phyloP scores from a whole-genome alignment of 192 early-diverging fungal species.

The Podila minutissima region DNA sequence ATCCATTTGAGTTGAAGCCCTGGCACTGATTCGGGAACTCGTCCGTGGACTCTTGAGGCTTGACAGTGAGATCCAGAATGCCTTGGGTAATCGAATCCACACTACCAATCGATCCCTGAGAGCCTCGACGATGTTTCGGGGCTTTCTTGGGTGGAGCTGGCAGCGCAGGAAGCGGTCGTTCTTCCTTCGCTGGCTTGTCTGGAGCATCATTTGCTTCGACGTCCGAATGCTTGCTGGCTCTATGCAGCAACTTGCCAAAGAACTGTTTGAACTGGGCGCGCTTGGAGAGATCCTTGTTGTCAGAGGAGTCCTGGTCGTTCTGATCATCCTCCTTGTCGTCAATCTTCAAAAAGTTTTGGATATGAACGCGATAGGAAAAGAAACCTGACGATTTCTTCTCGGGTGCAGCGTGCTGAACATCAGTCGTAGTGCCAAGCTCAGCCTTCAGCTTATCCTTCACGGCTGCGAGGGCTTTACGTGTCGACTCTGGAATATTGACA shows the following conservation, averaged over 20 bases:
- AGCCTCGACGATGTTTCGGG: not conserved
- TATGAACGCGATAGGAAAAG: constrained; percentile 27
- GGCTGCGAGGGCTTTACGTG: constrained; percentile 9
- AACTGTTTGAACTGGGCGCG: not conserved
- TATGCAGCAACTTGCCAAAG: not conserved
- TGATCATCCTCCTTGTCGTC: constrained; percentile 9
- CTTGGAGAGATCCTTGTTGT: constrained; percentile 5
- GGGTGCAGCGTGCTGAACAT: constrained; percentile 3
- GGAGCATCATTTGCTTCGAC: not conserved
- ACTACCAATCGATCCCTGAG: constrained; percentile 5
- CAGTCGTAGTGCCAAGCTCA: not conserved
- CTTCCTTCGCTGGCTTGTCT: not conserved
- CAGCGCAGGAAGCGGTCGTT: constrained; percentile 20
- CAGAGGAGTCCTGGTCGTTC: constrained; percentile 8
- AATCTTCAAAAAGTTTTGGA: constrained; percentile 18
- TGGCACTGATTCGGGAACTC: constrained; percentile 47
- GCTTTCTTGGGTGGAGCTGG: constrained; percentile 9
- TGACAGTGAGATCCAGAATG: constrained; percentile 13
- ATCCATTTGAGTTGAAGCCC: constrained; percentile 36
- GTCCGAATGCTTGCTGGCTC: not conserved
- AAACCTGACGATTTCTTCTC: constrained; percentile 15
- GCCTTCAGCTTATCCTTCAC: constrained; percentile 17
- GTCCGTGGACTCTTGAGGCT: constrained; percentile 12
- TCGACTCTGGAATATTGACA: constrained; percentile 43
- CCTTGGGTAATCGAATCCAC: constrained; percentile 22